Percentiles rank a stretch among this genome's conserved stretches.
Conservation (phyloP, 2,329 filamentous ascomycete genomes). For the Neonectria sp. region DNA sequence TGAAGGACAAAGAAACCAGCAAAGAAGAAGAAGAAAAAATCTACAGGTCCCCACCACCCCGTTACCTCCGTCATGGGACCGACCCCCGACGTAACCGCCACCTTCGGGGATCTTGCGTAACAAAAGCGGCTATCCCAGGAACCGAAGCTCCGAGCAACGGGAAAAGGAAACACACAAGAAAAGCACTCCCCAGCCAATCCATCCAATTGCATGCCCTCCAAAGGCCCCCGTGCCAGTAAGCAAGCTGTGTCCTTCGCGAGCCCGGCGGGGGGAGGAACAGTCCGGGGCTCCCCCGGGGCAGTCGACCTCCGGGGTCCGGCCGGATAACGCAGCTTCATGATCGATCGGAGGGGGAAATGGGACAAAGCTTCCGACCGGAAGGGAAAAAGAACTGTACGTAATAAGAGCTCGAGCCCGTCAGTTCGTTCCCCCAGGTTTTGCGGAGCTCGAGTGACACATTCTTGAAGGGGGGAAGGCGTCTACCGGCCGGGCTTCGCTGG, state of each 20-base stretch:
- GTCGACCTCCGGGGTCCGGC: slow-evolving; percentile 32
- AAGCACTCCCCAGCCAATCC: no score
- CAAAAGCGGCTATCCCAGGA: slow-evolving; percentile 2
- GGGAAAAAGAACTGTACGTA: neutral
- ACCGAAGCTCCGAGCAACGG: neutral
- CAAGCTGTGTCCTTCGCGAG: neutral
- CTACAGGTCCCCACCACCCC: slow-evolving; percentile 22
- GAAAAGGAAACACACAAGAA: neutral
- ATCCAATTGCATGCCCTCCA: slow-evolving; percentile 3
- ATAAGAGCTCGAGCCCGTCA: neutral
- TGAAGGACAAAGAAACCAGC: neutral
- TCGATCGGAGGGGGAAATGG: neutral
- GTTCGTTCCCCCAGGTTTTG: neutral
- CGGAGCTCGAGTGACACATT: neutral
- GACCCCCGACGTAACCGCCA: slow-evolving; percentile 8
- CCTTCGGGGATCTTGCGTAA: neutral
- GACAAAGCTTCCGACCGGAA: neutral
- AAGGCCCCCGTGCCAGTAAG: slow-evolving; percentile 14
- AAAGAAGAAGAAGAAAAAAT: no score
- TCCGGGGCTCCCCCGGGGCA: slow-evolving; percentile 26
- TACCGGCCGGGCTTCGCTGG: neutral
- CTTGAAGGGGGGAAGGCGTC: neutral
- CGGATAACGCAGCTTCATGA: slow-evolving; percentile 8
- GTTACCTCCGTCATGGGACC: slow-evolving; percentile 18
- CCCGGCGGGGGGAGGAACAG: slow-evolving; percentile 16